phyloP scores from a whole-genome alignment of 805 yeast species.

The Pichia phayaonensis region DNA sequence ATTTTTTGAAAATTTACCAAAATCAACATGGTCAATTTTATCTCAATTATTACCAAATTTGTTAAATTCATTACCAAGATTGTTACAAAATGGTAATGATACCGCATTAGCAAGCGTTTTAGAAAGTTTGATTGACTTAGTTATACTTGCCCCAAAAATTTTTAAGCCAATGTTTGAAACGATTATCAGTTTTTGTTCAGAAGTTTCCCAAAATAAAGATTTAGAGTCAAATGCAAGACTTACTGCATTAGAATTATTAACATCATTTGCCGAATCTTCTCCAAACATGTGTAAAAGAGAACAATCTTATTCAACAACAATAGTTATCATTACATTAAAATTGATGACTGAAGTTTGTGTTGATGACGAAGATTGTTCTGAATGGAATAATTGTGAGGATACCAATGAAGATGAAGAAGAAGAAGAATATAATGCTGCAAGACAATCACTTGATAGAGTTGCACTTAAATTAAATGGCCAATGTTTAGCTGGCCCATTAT shows the following conservation, averaged over 20 bases:
- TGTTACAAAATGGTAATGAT: constrained; percentile 72
- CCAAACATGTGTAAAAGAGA: constrained; percentile 91
- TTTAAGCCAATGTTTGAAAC: constrained; percentile 86
- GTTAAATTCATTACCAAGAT: constrained; percentile 79
- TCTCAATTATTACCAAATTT: constrained; percentile 76
- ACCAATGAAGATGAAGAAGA: constrained; percentile 63
- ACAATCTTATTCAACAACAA: constrained; percentile 57
- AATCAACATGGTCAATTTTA: constrained; percentile 66
- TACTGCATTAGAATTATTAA: constrained; percentile 80
- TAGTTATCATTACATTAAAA: constrained; percentile 66
- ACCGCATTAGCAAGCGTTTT: constrained; percentile 79
- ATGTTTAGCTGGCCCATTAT: constrained; percentile 75
- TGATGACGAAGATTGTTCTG: constrained; percentile 57
- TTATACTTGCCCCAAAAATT: constrained; percentile 89
- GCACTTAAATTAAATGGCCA: constrained; percentile 79
- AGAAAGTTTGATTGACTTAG: constrained; percentile 83
- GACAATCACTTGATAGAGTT: constrained; percentile 90
- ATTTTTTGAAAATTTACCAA: constrained; percentile 76
- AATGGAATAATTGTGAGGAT: constrained; percentile 79
- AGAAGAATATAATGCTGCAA: constrained; percentile 87
- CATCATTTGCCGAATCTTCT: constrained; percentile 87
- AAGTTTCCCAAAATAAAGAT: constrained; percentile 73
- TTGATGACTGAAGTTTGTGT: constrained; percentile 90
- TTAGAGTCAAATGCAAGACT: constrained; percentile 73
- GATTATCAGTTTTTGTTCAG: constrained; percentile 79